Evolutionary conservation across 768 basidiomycete species (phyloP), one percentile per base, ranked within the genome.

Genomic region (Crucibulum laeve): DNA sequence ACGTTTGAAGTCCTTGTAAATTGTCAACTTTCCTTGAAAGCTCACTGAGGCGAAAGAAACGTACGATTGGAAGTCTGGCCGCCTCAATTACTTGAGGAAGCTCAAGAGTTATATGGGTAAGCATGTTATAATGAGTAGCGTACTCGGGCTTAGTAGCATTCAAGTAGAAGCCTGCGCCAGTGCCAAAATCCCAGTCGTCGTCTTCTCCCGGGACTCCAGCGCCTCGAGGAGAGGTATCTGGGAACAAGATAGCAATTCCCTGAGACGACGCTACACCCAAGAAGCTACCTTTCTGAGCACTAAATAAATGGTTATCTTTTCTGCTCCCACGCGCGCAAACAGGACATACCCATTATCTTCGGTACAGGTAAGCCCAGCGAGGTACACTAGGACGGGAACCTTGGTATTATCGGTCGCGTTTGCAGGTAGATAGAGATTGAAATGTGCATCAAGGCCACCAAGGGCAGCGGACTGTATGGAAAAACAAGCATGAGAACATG

Each of bases 111-210:
- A 98, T 70, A 56, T 91, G 83, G 11, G 82, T 84, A 44, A 86
- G 78, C 94, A 97, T 97, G 61, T 87, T 87, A 61, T 94, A 94
- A 60, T 89, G 70, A 54, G 76, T 79, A 19, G 81, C 63, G 58
- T 77, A 91, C 56, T 79, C 79, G 4, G 79, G 72, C 46, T 80
- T 74, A 2, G 91, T 96, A 3, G 95, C 95, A 58, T 96, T 83
- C 52, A 99, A 61, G 64, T 99, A 98, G 70, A 98, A 99, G 25
- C 96, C 95, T 35, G 96, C 96, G 65, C 93, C 91, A 21, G 83
- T 84, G 30, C 94, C 94, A 61, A 96, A 92, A 55, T 95, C 88
- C 91, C 90, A 95, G 60, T 81, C 74, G 43, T 74, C 71, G 25
- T 82, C 75, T 67, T 93, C 92, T 36, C 86, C 90, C 39, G 84